A percentile compares a stretch with the other conserved stretches of the same genome.
These are phyloP conservation scores for Backusella luteola DNA, from an alignment of 192 early-diverging fungal species.

Conservation along the genomic window DNA sequence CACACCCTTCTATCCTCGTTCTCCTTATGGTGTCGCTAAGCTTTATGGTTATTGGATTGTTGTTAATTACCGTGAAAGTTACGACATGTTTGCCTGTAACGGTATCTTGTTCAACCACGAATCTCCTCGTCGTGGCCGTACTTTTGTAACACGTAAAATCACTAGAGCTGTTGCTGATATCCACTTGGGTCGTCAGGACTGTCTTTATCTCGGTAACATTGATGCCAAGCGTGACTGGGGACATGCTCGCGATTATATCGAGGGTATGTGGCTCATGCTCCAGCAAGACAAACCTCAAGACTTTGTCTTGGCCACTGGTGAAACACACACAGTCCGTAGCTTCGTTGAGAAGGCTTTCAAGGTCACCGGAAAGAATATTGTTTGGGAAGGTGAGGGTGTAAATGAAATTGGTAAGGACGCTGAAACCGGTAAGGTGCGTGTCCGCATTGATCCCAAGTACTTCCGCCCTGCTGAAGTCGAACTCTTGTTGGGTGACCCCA, in stretches of 20 bases:
- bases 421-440: slow-evolving; percentile 51
- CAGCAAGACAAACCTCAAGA: slow-evolving; percentile 73
- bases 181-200: slow-evolving; percentile 62
- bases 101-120: slow-evolving; percentile 81
- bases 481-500: slow-evolving; percentile 67
- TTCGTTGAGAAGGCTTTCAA: slow-evolving; percentile 78
- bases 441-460: slow-evolving; percentile 69
- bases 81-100: slow-evolving; percentile 78
- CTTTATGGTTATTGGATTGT: slow-evolving; percentile 82
- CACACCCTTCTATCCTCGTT: slow-evolving; percentile 82
- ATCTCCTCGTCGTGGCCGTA: slow-evolving; percentile 70
- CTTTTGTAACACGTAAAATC: slow-evolving; percentile 80
- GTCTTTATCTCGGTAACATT: slow-evolving; percentile 72
- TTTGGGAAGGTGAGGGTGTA: slow-evolving; percentile 66
- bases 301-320: slow-evolving; percentile 76
- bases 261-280: slow-evolving; percentile 84
- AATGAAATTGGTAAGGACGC: slow-evolving; percentile 59
- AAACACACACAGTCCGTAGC: slow-evolving; percentile 75
- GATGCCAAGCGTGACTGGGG: slow-evolving; percentile 84
- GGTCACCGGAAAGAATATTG: slow-evolving; percentile 56
- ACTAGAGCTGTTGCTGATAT: slow-evolving; percentile 75
- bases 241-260: slow-evolving; percentile 73
- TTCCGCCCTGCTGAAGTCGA: slow-evolving; percentile 83
- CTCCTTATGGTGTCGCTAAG: slow-evolving; percentile 81
- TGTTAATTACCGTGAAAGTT: slow-evolving; percentile 78